phyloP scores from a whole-genome alignment of 2,329 filamentous ascomycete species.

The Colletotrichum tropicicola region DNA sequence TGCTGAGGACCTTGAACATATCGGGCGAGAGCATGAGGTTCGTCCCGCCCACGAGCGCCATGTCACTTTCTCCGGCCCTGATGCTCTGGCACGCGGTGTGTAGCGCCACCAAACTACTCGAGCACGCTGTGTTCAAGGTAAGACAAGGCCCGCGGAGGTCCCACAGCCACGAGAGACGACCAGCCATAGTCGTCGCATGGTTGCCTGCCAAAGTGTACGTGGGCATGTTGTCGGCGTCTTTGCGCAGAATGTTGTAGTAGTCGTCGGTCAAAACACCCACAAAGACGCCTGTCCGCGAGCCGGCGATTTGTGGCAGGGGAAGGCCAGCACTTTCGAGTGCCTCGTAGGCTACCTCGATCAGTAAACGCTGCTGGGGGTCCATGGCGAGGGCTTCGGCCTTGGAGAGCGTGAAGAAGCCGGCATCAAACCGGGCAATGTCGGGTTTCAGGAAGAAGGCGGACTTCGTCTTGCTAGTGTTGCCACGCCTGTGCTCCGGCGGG shows the following conservation, averaged over 20 bases:
- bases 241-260: conserved; percentile 39
- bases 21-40: conserved; percentile 33
- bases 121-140: background rate
- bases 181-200: background rate
- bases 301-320: conserved; percentile 7
- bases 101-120: background rate
- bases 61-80: conserved; percentile 28
- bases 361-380: conserved; percentile 36
- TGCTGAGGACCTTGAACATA: background rate
- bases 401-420: background rate
- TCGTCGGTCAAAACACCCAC: conserved; percentile 42
- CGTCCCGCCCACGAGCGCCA: conserved; percentile 33
- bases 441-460: conserved; percentile 28
- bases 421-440: conserved; percentile 4
- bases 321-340: conserved; percentile 37
- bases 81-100: background rate
- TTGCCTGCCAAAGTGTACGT: background rate
- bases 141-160: background rate
- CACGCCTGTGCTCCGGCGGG: too few species aligned
- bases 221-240: background rate
- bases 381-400: background rate
- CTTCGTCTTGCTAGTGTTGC: too few species aligned
- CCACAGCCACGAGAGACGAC: background rate
- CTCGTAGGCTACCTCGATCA: conserved; percentile 38
- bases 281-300: conserved; percentile 47